Percentiles rank a stretch among this genome's conserved stretches.
phyloP scores from a whole-genome alignment of 495 filamentous ascomycete genomes.

The Penicillium ucsense region DNA sequence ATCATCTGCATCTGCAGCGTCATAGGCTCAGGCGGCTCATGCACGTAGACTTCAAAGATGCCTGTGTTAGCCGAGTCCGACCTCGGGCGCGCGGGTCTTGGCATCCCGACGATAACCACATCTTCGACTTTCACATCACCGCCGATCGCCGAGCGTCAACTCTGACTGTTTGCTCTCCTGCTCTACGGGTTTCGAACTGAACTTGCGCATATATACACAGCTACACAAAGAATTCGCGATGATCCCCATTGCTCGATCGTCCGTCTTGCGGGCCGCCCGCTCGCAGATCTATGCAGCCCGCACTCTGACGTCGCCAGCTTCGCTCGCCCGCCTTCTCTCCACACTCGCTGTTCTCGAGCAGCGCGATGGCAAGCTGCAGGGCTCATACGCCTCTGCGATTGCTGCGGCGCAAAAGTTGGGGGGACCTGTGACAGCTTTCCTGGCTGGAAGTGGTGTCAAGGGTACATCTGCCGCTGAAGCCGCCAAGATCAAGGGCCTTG shows the following conservation, averaged over 20 bases:
- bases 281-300: conserved; percentile 27
- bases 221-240: conserved; percentile 14
- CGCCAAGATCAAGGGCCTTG: conserved; percentile 79
- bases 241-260: conserved; percentile 35
- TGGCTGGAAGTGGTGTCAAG: conserved; percentile 77
- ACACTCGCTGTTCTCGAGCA: conserved; percentile 91
- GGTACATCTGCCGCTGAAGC: conserved; percentile 68
- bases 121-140: conserved; percentile 13
- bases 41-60: conserved; percentile 12
- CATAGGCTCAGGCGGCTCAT: not conserved
- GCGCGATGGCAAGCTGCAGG: conserved; percentile 75
- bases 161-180: conserved; percentile 5
- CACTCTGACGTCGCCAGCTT: conserved; percentile 23
- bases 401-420: conserved; percentile 82
- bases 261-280: conserved; percentile 41
- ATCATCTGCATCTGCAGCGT: not conserved
- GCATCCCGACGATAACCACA: conserved; percentile 24
- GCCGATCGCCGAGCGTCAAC: conserved; percentile 19
- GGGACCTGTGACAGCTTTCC: conserved; percentile 72
- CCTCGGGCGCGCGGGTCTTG: conserved; percentile 25
- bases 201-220: conserved; percentile 3
- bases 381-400: conserved; percentile 74
- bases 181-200: conserved; percentile 3
- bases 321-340: conserved; percentile 65
- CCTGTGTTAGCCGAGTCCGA: conserved; percentile 35